phyloP scores from a whole-genome alignment of 768 basidiomycete genomes.

The Tephrocybe sp. region DNA sequence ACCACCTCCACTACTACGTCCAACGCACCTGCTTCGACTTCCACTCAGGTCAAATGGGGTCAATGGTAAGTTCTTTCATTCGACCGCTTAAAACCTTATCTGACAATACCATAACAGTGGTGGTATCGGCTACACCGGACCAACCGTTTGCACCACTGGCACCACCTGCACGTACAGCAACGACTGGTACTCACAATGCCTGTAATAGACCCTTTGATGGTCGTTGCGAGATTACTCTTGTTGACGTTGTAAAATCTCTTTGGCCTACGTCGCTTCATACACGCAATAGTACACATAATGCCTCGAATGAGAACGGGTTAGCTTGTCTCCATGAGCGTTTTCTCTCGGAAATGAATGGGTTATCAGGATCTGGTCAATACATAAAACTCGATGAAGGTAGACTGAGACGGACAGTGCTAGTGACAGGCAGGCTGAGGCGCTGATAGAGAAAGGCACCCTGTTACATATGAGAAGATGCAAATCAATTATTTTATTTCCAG shows the following conservation, averaged over 20 bases:
- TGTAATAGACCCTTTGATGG: neutral
- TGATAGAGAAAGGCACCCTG: too few relatives aligned
- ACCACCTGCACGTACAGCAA: neutral
- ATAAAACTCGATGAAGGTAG: too few relatives aligned
- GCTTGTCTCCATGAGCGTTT: too few relatives aligned
- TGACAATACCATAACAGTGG: neutral
- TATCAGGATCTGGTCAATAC: too few relatives aligned
- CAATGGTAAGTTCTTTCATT: neutral
- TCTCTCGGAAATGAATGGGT: too few relatives aligned
- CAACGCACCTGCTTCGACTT: neutral
- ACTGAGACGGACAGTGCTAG: too few relatives aligned
- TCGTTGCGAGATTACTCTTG: too few relatives aligned
- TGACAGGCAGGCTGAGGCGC: too few relatives aligned
- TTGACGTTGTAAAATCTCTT: too few relatives aligned
- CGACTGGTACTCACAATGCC: conserved; percentile 1
- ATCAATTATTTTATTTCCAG: neutral
- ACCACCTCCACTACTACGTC: neutral
- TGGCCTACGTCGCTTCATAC: too few relatives aligned
- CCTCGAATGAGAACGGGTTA: too few relatives aligned
- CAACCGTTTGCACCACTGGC: neutral
- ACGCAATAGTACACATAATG: too few relatives aligned
- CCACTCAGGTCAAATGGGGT: neutral
- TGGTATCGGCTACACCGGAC: conserved; percentile 3
- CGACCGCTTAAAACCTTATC: neutral
- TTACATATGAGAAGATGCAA: neutral